phyloP scores from a whole-genome alignment of 2,329 filamentous ascomycete species.

The Diaporthe sp. region DNA sequence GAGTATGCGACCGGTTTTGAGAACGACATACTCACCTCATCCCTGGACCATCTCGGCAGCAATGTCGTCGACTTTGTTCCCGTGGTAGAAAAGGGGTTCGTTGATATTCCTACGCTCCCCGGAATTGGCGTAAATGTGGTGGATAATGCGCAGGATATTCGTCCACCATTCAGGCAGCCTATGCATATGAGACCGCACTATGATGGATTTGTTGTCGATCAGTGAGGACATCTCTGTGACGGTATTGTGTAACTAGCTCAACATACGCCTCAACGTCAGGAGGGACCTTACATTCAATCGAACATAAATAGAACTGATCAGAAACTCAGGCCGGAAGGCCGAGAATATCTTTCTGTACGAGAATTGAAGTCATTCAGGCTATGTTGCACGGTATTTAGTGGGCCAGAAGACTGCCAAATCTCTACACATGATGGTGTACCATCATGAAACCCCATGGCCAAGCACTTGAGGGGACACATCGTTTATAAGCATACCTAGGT shows the following conservation, averaged over 20 bases:
- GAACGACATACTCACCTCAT: not conserved
- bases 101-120: conserved; percentile 2
- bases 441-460: too few relatives aligned
- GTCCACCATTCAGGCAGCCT: not conserved
- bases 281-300: not conserved
- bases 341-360: not conserved
- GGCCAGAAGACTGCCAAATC: too few relatives aligned
- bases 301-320: not conserved
- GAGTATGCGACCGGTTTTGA: conserved; percentile 10
- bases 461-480: too few relatives aligned
- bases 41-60: not conserved
- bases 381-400: too few relatives aligned
- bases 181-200: conserved; percentile 11
- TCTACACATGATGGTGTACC: too few relatives aligned
- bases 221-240: not conserved
- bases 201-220: conserved; percentile 14
- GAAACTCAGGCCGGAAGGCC: not conserved
- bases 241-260: not conserved
- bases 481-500: too few relatives aligned
- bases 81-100: not conserved
- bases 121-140: conserved; percentile 11
- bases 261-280: too few relatives aligned
- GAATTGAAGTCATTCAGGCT: too few relatives aligned
- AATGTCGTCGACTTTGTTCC: not conserved
- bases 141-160: not conserved